Evolutionary conservation across 169 alveolate genomes (phyloP), one percentile per base, ranked within the genome.

Genomic region (Sarcocystis neurona): DNA sequence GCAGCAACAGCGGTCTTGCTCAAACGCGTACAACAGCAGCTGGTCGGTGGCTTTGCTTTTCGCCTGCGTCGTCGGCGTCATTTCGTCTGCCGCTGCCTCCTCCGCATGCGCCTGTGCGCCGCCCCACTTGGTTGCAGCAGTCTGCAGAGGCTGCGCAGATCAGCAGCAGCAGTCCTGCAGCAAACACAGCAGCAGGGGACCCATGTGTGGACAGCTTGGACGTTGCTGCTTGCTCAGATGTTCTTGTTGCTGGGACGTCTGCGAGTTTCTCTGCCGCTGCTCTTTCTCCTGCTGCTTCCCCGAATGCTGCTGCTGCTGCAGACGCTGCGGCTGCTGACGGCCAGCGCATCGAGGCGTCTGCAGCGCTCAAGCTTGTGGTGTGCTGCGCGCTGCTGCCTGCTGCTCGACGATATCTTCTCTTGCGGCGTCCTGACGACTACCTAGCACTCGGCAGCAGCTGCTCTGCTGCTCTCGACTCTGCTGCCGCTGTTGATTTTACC

Each of bases 311-410:
- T 37, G 75, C 43, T 20, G 75, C 4, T 41, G 30, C 27, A 3
- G 72, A 34, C 12, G 4, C 32, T 41, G 4, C 12, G 20, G 10
- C 6, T 20, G 44, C n/a, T 41, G 43, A 53, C 66, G 66, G 12
- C 66, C 23, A 53, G 66, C 12, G 66, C 66, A 53, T 15, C 66
- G n/a, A n/a, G n/a, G n/a, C n/a, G 34, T 15, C 82, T 18, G 27
- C 53, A 1, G 18, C 47, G 37, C 53, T 72, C 18, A 72, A 72
- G 46, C 47, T 47, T 30, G 58, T 72, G 39, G 39, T 72, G 20
- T 72, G 82, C 27, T 72, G 82, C 82, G 82, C 82, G 30, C 20
- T 72, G 56, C 82, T 72, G 30, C 82, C 82, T 1, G 1, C n/a
- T 18, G 82, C 56, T 10, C 82, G 56, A 0, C 82, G 82, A 12